phyloP scores from a whole-genome alignment of 225 moss, liverwort and hornwort genomes.

The Physcomitrium patens region DNA sequence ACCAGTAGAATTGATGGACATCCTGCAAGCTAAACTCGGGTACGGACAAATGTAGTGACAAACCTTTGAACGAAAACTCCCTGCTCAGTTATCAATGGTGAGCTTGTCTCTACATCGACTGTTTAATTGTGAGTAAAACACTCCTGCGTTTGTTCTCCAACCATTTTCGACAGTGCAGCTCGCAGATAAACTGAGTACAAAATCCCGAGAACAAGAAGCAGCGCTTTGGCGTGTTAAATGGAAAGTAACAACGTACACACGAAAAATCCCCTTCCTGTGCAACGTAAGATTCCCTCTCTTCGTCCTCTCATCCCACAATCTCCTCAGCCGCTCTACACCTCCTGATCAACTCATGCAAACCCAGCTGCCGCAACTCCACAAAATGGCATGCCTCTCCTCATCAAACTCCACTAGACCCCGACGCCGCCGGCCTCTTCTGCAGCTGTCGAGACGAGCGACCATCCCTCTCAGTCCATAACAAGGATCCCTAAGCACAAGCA shows the following conservation, averaged over 20 bases:
- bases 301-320: background rate
- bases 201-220: background rate
- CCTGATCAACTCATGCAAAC: background rate
- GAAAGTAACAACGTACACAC: background rate
- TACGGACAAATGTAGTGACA: background rate
- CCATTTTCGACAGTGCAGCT: background rate
- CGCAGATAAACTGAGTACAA: conserved; percentile 9
- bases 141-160: background rate
- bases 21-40: background rate
- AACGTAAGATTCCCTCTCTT: background rate
- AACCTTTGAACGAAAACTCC: background rate
- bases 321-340: background rate
- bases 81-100: background rate
- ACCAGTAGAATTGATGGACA: background rate
- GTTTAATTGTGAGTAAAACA: background rate
- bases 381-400: background rate
- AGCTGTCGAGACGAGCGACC: too few species aligned
- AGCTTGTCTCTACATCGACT: background rate
- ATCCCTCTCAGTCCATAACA: too few species aligned
- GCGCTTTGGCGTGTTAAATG: background rate
- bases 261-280: background rate
- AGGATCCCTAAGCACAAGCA: too few species aligned
- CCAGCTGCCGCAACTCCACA: background rate
- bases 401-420: background rate
- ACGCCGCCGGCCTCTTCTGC: too few species aligned